Conservation (phyloP, 495 filamentous ascomycete genomes). For the Penicillium daleae region DNA sequence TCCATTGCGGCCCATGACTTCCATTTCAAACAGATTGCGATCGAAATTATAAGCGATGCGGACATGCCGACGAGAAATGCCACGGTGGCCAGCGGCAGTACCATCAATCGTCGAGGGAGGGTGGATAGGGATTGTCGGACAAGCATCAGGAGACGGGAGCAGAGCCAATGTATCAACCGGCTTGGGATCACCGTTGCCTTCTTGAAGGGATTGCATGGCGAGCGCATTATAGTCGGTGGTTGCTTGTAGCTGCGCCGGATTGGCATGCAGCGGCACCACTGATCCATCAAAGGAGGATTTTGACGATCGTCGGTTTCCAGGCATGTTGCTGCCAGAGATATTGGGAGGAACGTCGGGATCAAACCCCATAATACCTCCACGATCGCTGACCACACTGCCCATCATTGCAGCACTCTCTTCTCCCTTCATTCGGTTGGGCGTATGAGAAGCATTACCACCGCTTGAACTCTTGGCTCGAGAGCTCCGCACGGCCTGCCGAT, state of each 20-base stretch:
- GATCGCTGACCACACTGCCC: conserved; percentile 60
- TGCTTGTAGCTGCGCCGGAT: conserved; percentile 47
- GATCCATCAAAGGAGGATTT: conserved; percentile 48
- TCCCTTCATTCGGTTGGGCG: conserved; percentile 50
- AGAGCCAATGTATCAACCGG: conserved; percentile 46
- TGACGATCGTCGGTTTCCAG: conserved; percentile 50
- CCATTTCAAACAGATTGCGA: conserved; percentile 73
- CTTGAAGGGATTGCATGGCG: conserved; percentile 50
- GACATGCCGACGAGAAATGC: conserved; percentile 84
- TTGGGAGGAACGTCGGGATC: conserved; percentile 54
- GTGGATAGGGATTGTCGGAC: conserved; percentile 80
- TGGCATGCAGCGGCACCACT: conserved; percentile 44
- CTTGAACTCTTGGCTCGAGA: conserved; percentile 53
- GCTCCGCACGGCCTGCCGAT: conserved; percentile 44
- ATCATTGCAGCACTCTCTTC: conserved; percentile 51
- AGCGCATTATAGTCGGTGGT: conserved; percentile 53
- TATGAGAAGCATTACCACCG: conserved; percentile 49
- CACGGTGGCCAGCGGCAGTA: conserved; percentile 62
- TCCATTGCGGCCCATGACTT: conserved; percentile 82
- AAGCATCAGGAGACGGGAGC: conserved; percentile 58
- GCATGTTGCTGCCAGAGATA: conserved; percentile 22
- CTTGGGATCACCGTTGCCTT: conserved; percentile 42
- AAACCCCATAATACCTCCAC: conserved; percentile 61
- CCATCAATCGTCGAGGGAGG: conserved; percentile 67
- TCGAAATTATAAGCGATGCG: conserved; percentile 81